Evolutionary conservation across 1,139 yeast genomes (phyloP), one percentile per base, ranked within the genome.

Genomic region (Kluyveromyces marxianus): DNA sequence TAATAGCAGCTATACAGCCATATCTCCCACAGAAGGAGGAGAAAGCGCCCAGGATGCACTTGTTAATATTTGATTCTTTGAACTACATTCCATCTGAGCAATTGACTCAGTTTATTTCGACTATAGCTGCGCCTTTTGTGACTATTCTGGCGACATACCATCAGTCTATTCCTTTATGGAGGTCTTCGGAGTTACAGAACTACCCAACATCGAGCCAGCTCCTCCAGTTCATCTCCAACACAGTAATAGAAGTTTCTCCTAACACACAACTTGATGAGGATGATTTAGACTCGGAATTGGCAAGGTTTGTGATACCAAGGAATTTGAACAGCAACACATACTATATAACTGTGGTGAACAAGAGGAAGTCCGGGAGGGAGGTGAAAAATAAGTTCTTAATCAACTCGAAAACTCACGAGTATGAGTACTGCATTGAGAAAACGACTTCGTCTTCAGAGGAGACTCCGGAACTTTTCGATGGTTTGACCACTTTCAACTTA

Each of bases 281-380:
- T 44, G 74, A 69, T 29, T 59, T 74, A 26, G 79, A 74, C 10
- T 63, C 63, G 7, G 62, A 66, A 14, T 54, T 78, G 2, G 60
- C 67, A n/a, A 63, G 60, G 26, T 68, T 79, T 43, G 67, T 70
- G 42, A 60, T 83, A 31, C 84, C 86, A 3, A 65, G 72, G 44
- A 67, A 71, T 2, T 66, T 79, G 48, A 82, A 87, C 56, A 67
- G 67, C 31, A 50, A 68, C 0, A 52, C 38, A 1, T 84, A 80
- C 60, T 67, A 68, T 42, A 62, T 81, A 1, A 69, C 69, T 4
- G 63, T 92, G 46, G 77, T 76, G 3, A 85, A 83, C 57, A 74
- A 94, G 49, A 74, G 97, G 48, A 84, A 84, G 58, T 85, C 96
- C 0, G 98, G 98, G 0, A 72, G 96, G 47, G 77, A 94, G 0